phyloP scores from a whole-genome alignment of 495 filamentous ascomycete species.

The Choiromyces venosus region DNA sequence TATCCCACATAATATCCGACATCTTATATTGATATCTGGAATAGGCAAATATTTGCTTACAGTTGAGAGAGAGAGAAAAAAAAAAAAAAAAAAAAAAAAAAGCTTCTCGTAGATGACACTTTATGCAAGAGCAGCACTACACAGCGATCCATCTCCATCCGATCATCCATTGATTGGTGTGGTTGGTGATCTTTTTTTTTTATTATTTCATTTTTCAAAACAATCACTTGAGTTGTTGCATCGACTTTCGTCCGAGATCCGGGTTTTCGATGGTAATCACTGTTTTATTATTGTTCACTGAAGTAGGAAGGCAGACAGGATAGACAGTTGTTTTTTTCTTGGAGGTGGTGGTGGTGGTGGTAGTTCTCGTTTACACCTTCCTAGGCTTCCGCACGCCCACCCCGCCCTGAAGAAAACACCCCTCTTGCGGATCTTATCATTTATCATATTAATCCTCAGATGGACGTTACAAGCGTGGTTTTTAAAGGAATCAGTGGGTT shows the following conservation, averaged over 20 bases:
- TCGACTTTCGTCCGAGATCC: slow-evolving; percentile 7
- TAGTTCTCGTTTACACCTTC: not conserved
- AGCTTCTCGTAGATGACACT: not conserved
- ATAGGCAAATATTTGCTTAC: not conserved
- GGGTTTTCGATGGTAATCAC: slow-evolving; percentile 12
- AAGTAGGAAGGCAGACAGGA: too few relatives aligned
- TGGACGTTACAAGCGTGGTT: not conserved
- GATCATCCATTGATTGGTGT: not conserved
- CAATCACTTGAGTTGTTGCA: slow-evolving; percentile 8
- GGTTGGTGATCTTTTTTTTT: not conserved
- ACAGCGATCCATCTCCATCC: not conserved
- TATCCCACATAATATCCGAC: not conserved
- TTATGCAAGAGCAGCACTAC: not conserved
- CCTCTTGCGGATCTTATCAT: not conserved
- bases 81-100: not conserved
- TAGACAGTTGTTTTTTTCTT: not conserved
- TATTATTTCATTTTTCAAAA: too few relatives aligned
- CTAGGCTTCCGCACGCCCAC: not conserved
- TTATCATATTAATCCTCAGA: not conserved
- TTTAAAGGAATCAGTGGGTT: not conserved
- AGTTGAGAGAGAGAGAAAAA: not conserved
- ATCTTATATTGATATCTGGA: not conserved
- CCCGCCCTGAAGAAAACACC: not conserved
- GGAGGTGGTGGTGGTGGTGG: too few relatives aligned
- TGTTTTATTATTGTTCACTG: too few relatives aligned